These are phyloP conservation scores for Brettanomyces anomalus DNA, from an alignment of 805 yeast genomes.

Conservation along the genomic window DNA sequence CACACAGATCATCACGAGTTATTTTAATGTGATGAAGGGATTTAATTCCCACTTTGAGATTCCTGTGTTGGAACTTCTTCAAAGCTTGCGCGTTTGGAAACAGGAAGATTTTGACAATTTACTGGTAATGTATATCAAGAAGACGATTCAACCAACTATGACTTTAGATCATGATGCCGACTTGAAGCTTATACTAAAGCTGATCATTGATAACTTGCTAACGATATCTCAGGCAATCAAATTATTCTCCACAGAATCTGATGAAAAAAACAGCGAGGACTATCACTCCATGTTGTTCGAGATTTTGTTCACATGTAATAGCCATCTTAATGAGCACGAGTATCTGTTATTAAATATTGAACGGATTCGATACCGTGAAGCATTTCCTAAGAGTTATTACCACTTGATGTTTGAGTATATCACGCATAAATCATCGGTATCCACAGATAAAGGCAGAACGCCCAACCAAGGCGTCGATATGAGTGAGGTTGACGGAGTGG, in stretches of 20 bases:
- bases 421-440: conserved; percentile 5
- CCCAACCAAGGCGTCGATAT: conserved; percentile 11
- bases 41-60: conserved; percentile 7
- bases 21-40: conserved; percentile 18
- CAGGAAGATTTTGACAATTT: conserved; percentile 21
- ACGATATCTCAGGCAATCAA: conserved; percentile 26
- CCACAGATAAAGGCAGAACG: conserved; percentile 1
- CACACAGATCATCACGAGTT: conserved; percentile 18
- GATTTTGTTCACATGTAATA: conserved; percentile 15
- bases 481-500: conserved; percentile 15
- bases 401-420: conserved; percentile 8
- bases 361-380: conserved; percentile 9
- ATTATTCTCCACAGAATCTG: conserved; percentile 17
- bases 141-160: conserved; percentile 22
- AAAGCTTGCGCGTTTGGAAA: conserved; percentile 30
- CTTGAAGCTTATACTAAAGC: conserved; percentile 27
- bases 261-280: conserved; percentile 12
- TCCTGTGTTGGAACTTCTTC: conserved; percentile 12
- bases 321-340: conserved; percentile 12
- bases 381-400: conserved; percentile 12
- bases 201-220: conserved; percentile 30
- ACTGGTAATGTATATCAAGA: conserved; percentile 17
- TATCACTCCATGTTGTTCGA: conserved; percentile 17
- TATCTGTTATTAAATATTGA: conserved; percentile 10
- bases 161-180: conserved; percentile 28